Base-by-base conservation (phyloP, 306 rosid genomes). In the Inga laurina region DNA sequence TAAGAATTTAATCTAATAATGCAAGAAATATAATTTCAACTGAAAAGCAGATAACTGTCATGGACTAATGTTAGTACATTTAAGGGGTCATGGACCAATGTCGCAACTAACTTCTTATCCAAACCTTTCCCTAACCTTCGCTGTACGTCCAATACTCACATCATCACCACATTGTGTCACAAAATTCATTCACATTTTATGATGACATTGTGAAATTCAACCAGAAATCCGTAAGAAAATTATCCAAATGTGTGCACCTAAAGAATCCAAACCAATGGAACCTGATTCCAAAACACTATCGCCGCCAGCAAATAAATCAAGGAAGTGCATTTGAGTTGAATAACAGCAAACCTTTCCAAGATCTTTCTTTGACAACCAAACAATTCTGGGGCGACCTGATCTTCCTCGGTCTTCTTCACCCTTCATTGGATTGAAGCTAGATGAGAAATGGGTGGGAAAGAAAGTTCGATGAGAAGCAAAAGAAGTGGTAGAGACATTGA, bases 351-450 rank as follows among this genome's bases (percentile, higher is more conserved):
- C 97, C 94, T 87, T 77, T 4, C 56, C 19, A 49, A 32, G 64
- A 74, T 72, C 65, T 57, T 78, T 87, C 56, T 78, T 75, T 69
- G 91, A 77, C 85, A 79, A 71, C 84, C 88, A 89, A 69, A 84
- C 76, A 78, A 79, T 51, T 83, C 84, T 80, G 68, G 83, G 72
- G 82, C 77, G 70, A 30, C 59, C 82, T 49, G 79, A 46, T 68
- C 73, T 79, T 56, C 65, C 51, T 74, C 77, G 84, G 72, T 34
- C 27, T 83, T 34, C 34, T 83, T 76, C 45, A 83, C 52, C 35
- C 44, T 37, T 74, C 71, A 61, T 8, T 11, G 51, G 49, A 37
- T 81, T 75, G 87, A 51, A 84, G 89, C 86, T 72, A 73, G 74
- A 39, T 37, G 67, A 3, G 81, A 80, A 81, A 76, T 64, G 74